Base-by-base conservation (phyloP, 2,329 filamentous ascomycete species). In the Ciborinia camelliae region DNA sequence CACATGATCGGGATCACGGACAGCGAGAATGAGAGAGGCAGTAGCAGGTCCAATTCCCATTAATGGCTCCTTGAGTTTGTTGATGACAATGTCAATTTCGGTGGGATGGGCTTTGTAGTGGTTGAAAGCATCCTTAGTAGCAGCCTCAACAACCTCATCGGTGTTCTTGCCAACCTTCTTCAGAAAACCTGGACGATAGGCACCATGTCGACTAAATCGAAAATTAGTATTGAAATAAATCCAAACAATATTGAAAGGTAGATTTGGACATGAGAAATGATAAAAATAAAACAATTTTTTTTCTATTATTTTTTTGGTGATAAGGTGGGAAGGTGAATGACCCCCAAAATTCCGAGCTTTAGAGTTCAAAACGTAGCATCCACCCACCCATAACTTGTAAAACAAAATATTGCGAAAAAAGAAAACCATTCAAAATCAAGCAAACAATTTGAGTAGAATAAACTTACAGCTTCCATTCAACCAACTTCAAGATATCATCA, bases 1-100 rank as follows among this genome's bases (percentile, higher is more conserved):
- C 57, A 87, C 80, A 15, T 77, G 76, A 0, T 79, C 75, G 0
- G 87, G 82, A 66, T 86, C 82, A 68, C 86, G 83, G 5, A 89
- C 84, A 5, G 87, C 84, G 3, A 95, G 81, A 1, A 94, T 77
- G 39, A 95, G 82, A 1, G 89, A 91, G 0, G 90, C 90, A 0
- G 90, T 94, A 9, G 91, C 91, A 1, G 91, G 90, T 0, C 91
- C 91, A 67, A 96, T 85, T 41, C 91, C 91, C 68, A 81, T 87
- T n/a, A 95, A 79, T 18, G 71, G 68, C 63, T 80, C 80, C 1
- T 80, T 81, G 14, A 93, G 79, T 1, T 77, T 76, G 3, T 80
- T 79, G 8, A 91, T 73, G 4, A 85, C 81, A 9, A 77, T 74
- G 2, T 76, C 63, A 59, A 73, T 70, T 39, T 74, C 71, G 6